Base-by-base conservation (phyloP, 2,329 filamentous ascomycete genomes). In the Apiospora kogelbergensis region DNA sequence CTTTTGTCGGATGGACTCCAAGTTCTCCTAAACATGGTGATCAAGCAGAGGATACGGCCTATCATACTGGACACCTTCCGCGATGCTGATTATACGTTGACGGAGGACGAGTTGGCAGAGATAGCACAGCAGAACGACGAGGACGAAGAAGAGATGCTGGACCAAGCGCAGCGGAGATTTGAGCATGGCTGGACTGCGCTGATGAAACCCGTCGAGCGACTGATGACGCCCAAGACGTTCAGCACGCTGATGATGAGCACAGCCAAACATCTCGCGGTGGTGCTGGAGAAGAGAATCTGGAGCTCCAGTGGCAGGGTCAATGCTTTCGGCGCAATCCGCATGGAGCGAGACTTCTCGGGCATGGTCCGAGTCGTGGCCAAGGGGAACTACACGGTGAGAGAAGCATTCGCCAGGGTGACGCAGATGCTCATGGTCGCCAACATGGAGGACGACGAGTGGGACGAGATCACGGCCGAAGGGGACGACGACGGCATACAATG, bases 11-110 rank as follows among this genome's bases (percentile, higher is more conserved):
- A 98, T 77, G 94, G 93, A 41, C 88, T 97, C 40, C 89, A 92
- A 73, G 94, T 97, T 6, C 87, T 97, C 60, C 97, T 97, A 78
- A 91, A 93, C 75, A 92, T 95, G 76, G 93, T 98, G 1, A 87
- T 98, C 74, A 95, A 95, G 77, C 89, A 90, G 1, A 93, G 95
- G 13, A 85, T 99, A 17, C 90, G 95, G 0, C 93, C 94, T 0
- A 90, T 98, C 3, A 85, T 99, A 13, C 88, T 90, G 22, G 95
- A 99, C 69, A 91, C 94, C 0, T 98, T 98, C 85, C 91, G 95
- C 57, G 95, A 98, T 75, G 89, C 93, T 26, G 94, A 98, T 80
- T 99, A 99, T 81, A 86, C 89, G 10, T 84, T 93, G 3, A 85
- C 85, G 1, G 87, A 90, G 70, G 86, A 90, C 53, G 89, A 91